phyloP scores from a whole-genome alignment of 768 basidiomycete species.

The Trametes gibbosa region DNA sequence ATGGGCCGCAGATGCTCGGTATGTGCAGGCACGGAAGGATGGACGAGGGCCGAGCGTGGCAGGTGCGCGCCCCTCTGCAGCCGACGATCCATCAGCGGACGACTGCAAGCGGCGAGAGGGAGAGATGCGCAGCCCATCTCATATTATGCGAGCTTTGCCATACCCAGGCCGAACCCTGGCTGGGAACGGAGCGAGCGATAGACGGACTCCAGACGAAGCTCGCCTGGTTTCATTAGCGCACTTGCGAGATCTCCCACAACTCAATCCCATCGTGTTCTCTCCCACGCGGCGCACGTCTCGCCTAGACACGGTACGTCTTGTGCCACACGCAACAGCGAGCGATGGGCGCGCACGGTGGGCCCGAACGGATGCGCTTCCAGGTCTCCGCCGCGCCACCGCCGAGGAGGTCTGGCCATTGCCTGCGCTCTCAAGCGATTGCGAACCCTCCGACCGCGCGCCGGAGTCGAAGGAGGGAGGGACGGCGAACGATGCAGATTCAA shows the following conservation, averaged over 20 bases:
- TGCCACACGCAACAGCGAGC: no score
- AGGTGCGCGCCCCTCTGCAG: constrained; percentile 7
- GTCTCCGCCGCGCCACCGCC: not conserved
- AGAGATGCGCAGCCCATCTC: constrained; percentile 1
- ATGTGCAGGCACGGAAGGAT: constrained; percentile 5
- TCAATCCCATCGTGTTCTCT: not conserved
- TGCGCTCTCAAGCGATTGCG: not conserved
- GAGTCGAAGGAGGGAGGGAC: not conserved
- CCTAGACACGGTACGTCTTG: no score
- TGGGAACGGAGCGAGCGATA: not conserved
- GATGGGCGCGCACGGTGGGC: no score
- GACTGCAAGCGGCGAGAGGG: not conserved
- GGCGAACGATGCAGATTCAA: no score
- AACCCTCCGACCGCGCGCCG: not conserved
- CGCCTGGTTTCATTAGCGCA: not conserved
- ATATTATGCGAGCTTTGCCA: no score
- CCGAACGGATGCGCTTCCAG: not conserved
- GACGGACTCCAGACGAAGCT: not conserved
- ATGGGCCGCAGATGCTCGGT: not conserved
- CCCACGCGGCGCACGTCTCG: not conserved
- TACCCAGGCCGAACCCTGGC: not conserved
- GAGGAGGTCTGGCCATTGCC: no score
- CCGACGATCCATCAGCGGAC: constrained; percentile 18
- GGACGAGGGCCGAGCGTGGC: constrained; percentile 2
- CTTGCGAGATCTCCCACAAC: not conserved